Evolutionary conservation across 139 green algal genomes (phyloP).

Genomic region (Coccomyxa sp.): DNA sequence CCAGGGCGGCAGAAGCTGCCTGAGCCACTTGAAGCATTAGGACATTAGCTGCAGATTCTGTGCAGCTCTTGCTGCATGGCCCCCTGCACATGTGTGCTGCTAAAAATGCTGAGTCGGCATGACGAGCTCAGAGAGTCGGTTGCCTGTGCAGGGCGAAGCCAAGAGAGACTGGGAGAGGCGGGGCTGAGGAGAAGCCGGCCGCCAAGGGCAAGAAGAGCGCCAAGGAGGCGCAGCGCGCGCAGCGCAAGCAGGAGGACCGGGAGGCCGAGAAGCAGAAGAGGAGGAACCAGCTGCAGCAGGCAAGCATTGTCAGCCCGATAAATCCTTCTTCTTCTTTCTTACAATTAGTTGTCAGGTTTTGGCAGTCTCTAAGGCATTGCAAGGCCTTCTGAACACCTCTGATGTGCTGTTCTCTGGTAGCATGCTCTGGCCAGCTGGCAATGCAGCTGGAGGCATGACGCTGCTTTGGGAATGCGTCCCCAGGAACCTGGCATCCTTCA

Average conservation of each 20-base stretch:
- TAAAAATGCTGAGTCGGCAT: too few relatives aligned
- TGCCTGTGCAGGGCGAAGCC: not conserved
- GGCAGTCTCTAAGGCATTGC: not conserved
- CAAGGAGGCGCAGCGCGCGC: conserved; percentile 19
- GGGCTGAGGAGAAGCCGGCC: not conserved
- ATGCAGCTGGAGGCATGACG: too few relatives aligned
- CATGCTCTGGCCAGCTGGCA: not conserved
- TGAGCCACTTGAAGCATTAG: too few relatives aligned
- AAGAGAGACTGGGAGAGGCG: not conserved
- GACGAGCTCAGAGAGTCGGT: conserved; percentile 9
- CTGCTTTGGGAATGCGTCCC: too few relatives aligned
- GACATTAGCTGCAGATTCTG: too few relatives aligned
- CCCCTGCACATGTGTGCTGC: too few relatives aligned
- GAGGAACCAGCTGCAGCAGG: not conserved
- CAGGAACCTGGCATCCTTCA: not conserved
- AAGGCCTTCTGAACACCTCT: not conserved
- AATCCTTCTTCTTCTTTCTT: too few relatives aligned
- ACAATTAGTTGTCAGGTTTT: too few relatives aligned
- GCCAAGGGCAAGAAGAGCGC: conserved; percentile 18
- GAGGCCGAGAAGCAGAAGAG: conserved; percentile 4
- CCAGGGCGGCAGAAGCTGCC: too few relatives aligned
- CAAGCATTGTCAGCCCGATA: too few relatives aligned
- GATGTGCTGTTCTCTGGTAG: not conserved
- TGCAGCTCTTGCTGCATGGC: too few relatives aligned
- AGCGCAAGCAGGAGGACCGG: conserved; percentile 11